Percentiles rank a stretch among this genome's conserved stretches.
Conservation (phyloP, 352 stramenopile species). For the Phytophthora hybrid region DNA sequence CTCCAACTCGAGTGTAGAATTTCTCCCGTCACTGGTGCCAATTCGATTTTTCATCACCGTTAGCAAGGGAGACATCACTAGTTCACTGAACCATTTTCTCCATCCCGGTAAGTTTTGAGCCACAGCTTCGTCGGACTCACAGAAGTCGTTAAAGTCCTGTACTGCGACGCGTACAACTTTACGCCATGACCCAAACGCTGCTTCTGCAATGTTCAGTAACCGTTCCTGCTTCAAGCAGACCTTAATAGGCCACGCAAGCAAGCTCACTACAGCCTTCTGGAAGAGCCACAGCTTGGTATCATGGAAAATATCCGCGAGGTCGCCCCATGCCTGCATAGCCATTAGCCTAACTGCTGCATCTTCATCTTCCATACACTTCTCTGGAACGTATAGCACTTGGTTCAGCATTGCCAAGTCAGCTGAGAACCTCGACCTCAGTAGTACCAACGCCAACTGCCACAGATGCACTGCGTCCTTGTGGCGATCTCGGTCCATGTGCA, state of each 20-base stretch:
- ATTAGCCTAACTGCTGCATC: slow-evolving; percentile 59
- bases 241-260: slow-evolving; percentile 59
- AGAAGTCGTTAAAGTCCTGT: slow-evolving; percentile 63
- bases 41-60: slow-evolving; percentile 25
- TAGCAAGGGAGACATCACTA: slow-evolving; percentile 46
- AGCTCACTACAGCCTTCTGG: slow-evolving; percentile 57
- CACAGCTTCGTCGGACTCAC: background rate
- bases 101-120: slow-evolving; percentile 52
- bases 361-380: slow-evolving; percentile 57
- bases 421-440: slow-evolving; percentile 53
- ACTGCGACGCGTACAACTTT: slow-evolving; percentile 53
- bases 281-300: slow-evolving; percentile 62
- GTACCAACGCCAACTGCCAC: slow-evolving; percentile 63
- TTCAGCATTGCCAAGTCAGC: slow-evolving; percentile 59
- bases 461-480: slow-evolving; percentile 57
- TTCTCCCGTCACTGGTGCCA: background rate
- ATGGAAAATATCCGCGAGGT: slow-evolving; percentile 61
- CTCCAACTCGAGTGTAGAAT: slow-evolving; percentile 25
- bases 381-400: slow-evolving; percentile 61
- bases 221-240: slow-evolving; percentile 58
- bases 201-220: slow-evolving; percentile 58
- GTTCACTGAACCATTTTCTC: slow-evolving; percentile 69
- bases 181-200: slow-evolving; percentile 57
- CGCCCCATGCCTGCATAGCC: slow-evolving; percentile 58
- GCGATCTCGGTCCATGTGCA: slow-evolving; percentile 50